Evolutionary conservation across 2,329 filamentous ascomycete species (phyloP).

Genomic region (Trichoderma guizhouense): DNA sequence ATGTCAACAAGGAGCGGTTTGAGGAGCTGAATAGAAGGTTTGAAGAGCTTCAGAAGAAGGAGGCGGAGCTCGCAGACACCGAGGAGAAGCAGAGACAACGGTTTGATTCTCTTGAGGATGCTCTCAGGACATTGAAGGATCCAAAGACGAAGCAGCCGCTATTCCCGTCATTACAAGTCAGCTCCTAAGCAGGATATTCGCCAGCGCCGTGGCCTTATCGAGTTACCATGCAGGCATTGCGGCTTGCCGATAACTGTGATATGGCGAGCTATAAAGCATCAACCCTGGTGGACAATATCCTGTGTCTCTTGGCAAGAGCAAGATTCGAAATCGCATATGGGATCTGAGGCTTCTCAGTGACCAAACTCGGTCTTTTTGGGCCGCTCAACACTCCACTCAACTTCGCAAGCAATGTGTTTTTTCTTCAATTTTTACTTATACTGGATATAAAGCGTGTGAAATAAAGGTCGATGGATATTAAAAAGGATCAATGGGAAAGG

Average conservation of each 20-base stretch:
- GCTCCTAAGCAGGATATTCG: background rate
- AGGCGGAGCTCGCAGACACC: constrained; percentile 46
- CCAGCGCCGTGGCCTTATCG: background rate
- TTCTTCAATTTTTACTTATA: background rate
- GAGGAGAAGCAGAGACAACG: constrained; percentile 47
- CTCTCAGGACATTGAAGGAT: constrained; percentile 49
- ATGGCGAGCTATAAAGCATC: background rate
- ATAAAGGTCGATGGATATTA: background rate
- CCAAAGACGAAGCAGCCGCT: constrained; percentile 56
- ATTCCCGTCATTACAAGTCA: constrained; percentile 37
- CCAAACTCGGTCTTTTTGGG: background rate
- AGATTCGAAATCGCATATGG: background rate
- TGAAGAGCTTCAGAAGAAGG: constrained; percentile 48
- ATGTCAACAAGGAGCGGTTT: constrained; percentile 52
- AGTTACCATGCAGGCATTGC: background rate
- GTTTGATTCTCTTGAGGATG: constrained; percentile 52
- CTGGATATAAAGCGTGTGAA: background rate
- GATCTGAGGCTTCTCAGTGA: background rate
- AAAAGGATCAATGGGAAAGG: background rate
- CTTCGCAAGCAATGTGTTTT: background rate
- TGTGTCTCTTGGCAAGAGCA: background rate
- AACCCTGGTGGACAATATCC: too few species aligned
- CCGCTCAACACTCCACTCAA: constrained; percentile 1
- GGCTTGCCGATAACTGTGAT: too few species aligned
- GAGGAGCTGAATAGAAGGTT: constrained; percentile 47